Conservation (phyloP, 1,284 basidiomycete genomes). For the Wallemia hederae region DNA sequence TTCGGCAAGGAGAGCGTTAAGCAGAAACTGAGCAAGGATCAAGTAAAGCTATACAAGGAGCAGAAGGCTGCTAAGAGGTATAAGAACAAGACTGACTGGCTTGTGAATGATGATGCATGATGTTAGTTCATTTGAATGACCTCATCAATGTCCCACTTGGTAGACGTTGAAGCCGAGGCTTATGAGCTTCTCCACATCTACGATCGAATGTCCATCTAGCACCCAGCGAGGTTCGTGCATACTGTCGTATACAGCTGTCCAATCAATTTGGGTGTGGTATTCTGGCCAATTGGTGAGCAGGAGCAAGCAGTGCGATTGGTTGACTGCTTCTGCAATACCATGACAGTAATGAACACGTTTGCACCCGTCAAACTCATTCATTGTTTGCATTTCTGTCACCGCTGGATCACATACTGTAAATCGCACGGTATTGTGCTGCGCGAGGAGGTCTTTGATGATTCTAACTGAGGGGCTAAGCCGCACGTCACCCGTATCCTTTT, state of each 20-base stretch:
- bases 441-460: slow-evolving; percentile 71
- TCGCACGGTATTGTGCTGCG: slow-evolving; percentile 56
- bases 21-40: neutral
- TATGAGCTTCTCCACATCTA: slow-evolving; percentile 48
- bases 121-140: neutral
- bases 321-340: neutral
- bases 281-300: slow-evolving; percentile 82
- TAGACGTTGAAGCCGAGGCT: slow-evolving; percentile 74
- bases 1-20: neutral
- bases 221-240: slow-evolving; percentile 94
- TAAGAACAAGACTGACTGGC: neutral
- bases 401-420: slow-evolving; percentile 36
- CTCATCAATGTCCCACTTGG: slow-evolving; percentile 13
- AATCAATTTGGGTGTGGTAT: slow-evolving; percentile 59
- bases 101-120: neutral
- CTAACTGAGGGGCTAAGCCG: slow-evolving; percentile 93
- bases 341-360: neutral
- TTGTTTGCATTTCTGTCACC: slow-evolving; percentile 24
- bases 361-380: slow-evolving; percentile 23
- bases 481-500: slow-evolving; percentile 78
- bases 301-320: slow-evolving; percentile 1
- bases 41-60: neutral
- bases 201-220: slow-evolving; percentile 67
- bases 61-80: neutral
- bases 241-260: slow-evolving; percentile 48